phyloP scores from a whole-genome alignment of 345 rosid species.

The Camelina hispida region DNA sequence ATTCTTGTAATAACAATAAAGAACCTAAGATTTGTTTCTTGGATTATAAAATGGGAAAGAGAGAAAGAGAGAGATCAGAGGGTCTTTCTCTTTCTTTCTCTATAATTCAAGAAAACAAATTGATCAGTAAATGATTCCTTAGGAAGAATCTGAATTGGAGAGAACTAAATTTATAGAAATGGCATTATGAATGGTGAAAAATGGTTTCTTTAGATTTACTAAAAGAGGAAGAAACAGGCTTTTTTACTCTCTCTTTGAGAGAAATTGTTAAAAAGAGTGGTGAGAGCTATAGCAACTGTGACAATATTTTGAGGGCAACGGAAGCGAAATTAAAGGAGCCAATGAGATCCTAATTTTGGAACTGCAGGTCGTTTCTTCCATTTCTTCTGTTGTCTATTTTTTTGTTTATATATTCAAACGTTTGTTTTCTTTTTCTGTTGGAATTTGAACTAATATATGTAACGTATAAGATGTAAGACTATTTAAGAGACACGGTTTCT shows the following conservation, averaged over 20 bases:
- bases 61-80: slow-evolving; percentile 8
- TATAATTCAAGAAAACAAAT: slow-evolving; percentile 28
- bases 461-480: neutral
- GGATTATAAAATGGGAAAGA: slow-evolving; percentile 15
- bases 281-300: slow-evolving; percentile 1
- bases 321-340: slow-evolving; percentile 36
- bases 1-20: neutral
- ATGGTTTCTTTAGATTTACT: slow-evolving; percentile 5
- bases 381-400: neutral
- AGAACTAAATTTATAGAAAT: slow-evolving; percentile 17
- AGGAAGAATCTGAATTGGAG: neutral
- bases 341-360: slow-evolving; percentile 35
- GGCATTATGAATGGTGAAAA: slow-evolving; percentile 11
- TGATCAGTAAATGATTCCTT: neutral
- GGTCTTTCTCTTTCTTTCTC: slow-evolving; percentile 1
- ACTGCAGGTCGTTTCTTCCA: slow-evolving; percentile 23
- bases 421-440: slow-evolving; percentile 2
- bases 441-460: slow-evolving; percentile 21
- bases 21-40: slow-evolving; percentile 22
- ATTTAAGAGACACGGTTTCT: too few species aligned
- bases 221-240: slow-evolving; percentile 14
- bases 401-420: neutral
- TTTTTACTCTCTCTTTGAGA: neutral
- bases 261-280: neutral
- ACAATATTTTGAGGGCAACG: neutral